A percentile compares a stretch with the other conserved stretches of the same genome.
These are phyloP conservation scores for Trypanosoma brucei DNA, from an alignment of 208 protist species.

Conservation along the genomic window DNA sequence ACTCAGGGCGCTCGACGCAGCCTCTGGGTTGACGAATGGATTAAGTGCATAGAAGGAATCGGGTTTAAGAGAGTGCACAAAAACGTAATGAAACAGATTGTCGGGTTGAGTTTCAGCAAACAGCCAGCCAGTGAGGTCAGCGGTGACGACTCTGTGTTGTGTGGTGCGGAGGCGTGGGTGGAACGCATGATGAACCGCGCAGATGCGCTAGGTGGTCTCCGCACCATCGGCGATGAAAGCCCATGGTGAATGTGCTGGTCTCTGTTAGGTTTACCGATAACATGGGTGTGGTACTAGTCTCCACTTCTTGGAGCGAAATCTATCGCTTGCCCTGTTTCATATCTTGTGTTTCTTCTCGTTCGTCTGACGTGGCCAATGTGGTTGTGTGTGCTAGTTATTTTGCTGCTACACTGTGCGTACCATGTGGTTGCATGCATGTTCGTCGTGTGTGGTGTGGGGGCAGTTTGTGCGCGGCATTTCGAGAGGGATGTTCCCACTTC, in stretches of 20 bases:
- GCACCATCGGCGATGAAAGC: slow-evolving; percentile 47
- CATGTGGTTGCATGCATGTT: no score
- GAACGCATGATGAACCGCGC: slow-evolving; percentile 31
- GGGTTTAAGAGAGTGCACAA: slow-evolving; percentile 73
- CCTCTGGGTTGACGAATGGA: slow-evolving; percentile 71
- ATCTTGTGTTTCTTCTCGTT: no score
- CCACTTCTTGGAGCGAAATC: no score
- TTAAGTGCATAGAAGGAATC: slow-evolving; percentile 40
- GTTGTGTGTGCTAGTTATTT: no score
- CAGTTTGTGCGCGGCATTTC: no score
- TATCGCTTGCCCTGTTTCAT: no score
- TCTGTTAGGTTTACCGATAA: no score
- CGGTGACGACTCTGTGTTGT: background rate
- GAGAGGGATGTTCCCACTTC: no score
- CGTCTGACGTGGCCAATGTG: no score
- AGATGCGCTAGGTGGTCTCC: slow-evolving; percentile 36
- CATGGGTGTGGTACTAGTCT: no score
- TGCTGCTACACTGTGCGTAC: no score
- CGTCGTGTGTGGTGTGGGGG: no score
- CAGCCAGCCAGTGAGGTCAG: slow-evolving; percentile 6
- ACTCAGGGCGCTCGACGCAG: slow-evolving; percentile 62
- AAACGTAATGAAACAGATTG: slow-evolving; percentile 55
- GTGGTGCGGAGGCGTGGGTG: slow-evolving; percentile 35
- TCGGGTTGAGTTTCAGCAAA: slow-evolving; percentile 64
- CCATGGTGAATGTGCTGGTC: background rate